These are phyloP conservation scores for Ceratobasidium sp. DNA, from an alignment of 1,284 basidiomycete species.

Conservation along the genomic window DNA sequence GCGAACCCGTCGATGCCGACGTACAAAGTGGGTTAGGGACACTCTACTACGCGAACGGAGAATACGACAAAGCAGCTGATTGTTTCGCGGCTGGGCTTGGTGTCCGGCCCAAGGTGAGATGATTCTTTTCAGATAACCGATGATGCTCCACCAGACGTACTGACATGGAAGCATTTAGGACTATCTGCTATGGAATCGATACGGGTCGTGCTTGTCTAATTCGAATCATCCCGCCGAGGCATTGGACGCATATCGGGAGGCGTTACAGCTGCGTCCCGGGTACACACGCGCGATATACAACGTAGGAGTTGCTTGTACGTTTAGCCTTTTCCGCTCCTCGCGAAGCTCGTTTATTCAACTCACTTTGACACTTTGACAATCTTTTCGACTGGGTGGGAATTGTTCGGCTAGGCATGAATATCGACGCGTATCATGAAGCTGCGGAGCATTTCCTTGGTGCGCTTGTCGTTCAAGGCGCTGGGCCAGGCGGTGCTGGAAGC, in stretches of 20 bases:
- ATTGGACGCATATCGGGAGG: conserved; percentile 92
- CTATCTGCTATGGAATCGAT: conserved; percentile 95
- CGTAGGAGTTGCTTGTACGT: conserved; percentile 90
- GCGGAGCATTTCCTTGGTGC: conserved; percentile 97
- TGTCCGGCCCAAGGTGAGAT: conserved; percentile 72
- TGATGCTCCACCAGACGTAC: not conserved
- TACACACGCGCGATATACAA: conserved; percentile 99
- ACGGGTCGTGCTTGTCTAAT: conserved; percentile 96
- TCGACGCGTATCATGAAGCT: conserved; percentile 94
- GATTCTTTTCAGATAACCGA: not conserved
- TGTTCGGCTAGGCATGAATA: conserved; percentile 78
- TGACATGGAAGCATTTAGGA: conserved; percentile 64
- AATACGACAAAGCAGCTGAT: conserved; percentile 85
- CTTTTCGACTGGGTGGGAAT: not conserved
- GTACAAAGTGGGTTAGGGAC: conserved; percentile 95
- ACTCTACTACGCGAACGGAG: conserved; percentile 86
- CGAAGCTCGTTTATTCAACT: conserved; percentile 22
- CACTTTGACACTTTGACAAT: not conserved
- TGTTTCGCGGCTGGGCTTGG: conserved; percentile 90
- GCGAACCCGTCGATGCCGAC: conserved; percentile 82
- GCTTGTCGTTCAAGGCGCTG: conserved; percentile 78
- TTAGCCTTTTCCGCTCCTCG: conserved; percentile 50
- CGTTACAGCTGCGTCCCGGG: conserved; percentile 91
- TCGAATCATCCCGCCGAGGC: conserved; percentile 96
- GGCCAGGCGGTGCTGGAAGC: conserved; percentile 38